Base-by-base conservation (phyloP, 768 basidiomycete genomes). In the Dioszegia crocea region DNA sequence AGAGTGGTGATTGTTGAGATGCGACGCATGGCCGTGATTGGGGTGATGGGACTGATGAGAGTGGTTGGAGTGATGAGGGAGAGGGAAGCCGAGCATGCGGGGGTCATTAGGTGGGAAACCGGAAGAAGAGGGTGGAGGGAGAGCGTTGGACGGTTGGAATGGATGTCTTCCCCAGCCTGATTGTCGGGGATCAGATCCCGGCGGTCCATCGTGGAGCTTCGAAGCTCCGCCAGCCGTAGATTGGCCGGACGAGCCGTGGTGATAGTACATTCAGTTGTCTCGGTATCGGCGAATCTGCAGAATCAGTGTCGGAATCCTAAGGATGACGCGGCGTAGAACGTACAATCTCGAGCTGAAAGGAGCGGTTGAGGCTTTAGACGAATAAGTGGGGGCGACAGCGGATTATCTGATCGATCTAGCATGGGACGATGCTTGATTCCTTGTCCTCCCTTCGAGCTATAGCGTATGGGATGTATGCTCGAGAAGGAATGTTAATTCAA, bases 171-270 rank as follows among this genome's bases (percentile, higher is more conserved):
- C 54, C 54, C 54, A 56, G 19, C 54, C 54, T 45, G 43, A 44
- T 45, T 46, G 43, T 31, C 53, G 29, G 9, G 41, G 44, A 30
- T 46, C 54, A 56, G 29, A 41, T 10, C 54, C 54, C n/a, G 40
- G 30, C 19, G 44, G 54, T 10, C 44, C 54, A 24, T 46, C 54
- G 54, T 56, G 41, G 30, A 46, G 54, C 54, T 44, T 46, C n/a
- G 29, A 12, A 4, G 54, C 43, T 27, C 54, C 52, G 39, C 39
- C 52, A 36, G 43, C 27, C 17, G 43, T 33, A 4, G 54, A 31
- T 31, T 56, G 54, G 30, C 54, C 52, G 39, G 52, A 24, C 52
- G 52, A 54, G 38, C 41, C 43, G 41, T 56, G 54, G 54, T 56
- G 44, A 24, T 45, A 46, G 43, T 56, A 56, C 54, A 56, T 56